phyloP scores from a whole-genome alignment of 177 flowering plant species.

The Vitis hybrid region DNA sequence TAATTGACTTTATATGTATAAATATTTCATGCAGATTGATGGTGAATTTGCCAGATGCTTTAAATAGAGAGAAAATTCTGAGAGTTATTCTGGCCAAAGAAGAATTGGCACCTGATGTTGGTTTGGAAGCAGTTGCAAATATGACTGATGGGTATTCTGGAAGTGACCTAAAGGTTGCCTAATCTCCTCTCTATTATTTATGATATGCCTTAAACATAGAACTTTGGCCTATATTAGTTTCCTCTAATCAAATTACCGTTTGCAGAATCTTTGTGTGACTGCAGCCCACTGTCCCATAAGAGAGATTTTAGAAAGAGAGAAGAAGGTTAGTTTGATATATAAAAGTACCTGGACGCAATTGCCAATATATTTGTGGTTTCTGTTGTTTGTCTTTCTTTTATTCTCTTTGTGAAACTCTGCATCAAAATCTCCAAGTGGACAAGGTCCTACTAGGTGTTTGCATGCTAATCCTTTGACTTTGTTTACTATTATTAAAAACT shows the following conservation, averaged over 20 bases:
- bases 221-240: slow-evolving; percentile 3
- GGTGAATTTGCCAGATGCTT: slow-evolving; percentile 90
- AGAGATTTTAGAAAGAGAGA: slow-evolving; percentile 86
- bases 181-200: background rate
- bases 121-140: slow-evolving; percentile 69
- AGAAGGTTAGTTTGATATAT: slow-evolving; percentile 54
- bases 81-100: slow-evolving; percentile 82
- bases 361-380: background rate
- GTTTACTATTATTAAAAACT: no score
- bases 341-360: background rate
- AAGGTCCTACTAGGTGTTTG: no score
- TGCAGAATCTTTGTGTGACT: slow-evolving; percentile 89
- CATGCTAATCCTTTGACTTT: no score
- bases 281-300: slow-evolving; percentile 90
- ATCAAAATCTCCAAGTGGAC: no score
- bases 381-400: background rate
- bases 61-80: slow-evolving; percentile 75
- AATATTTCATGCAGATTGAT: slow-evolving; percentile 59
- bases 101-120: slow-evolving; percentile 71
- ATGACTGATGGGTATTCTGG: slow-evolving; percentile 97
- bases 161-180: slow-evolving; percentile 83
- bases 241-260: slow-evolving; percentile 14
- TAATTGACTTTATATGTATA: background rate
- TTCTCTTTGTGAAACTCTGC: background rate
- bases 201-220: background rate